Evolutionary conservation across 2,329 filamentous ascomycete species (phyloP).

Genomic region (Clathrospora elynae): DNA sequence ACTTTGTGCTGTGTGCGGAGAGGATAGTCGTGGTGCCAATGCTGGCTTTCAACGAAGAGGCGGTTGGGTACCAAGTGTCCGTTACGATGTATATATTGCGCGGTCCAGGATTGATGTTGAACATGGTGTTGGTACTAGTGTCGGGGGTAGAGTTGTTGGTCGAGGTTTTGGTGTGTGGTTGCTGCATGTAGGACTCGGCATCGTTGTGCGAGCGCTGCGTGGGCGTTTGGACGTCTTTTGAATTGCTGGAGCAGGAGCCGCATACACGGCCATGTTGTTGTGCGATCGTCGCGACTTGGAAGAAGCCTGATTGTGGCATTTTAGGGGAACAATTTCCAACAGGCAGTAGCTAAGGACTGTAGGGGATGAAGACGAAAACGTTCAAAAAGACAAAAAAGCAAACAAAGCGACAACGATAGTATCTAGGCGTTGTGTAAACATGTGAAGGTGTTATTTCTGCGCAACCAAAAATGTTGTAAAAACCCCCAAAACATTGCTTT

Average conservation of each 20-base stretch:
- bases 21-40: constrained; percentile 26
- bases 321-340: too few relatives aligned
- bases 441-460: too few relatives aligned
- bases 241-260: not conserved
- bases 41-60: constrained; percentile 21
- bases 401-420: too few relatives aligned
- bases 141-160: constrained; percentile 9
- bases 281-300: not conserved
- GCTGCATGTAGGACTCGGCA: constrained; percentile 12
- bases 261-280: not conserved
- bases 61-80: constrained; percentile 27
- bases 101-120: constrained; percentile 2
- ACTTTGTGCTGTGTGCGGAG: constrained; percentile 26
- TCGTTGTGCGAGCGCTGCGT: constrained; percentile 11
- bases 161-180: not conserved
- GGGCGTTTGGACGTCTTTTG: constrained; percentile 14
- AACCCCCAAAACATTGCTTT: too few relatives aligned
- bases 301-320: not conserved
- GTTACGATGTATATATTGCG: constrained; percentile 29
- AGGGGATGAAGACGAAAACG: too few relatives aligned
- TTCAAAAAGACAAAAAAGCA: too few relatives aligned
- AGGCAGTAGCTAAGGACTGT: too few relatives aligned
- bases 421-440: too few relatives aligned
- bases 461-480: too few relatives aligned
- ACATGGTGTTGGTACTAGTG: constrained; percentile 1